Percentiles rank a stretch among this genome's conserved stretches.
phyloP scores from a whole-genome alignment of 495 filamentous ascomycete species.

The Aspergillus homomorphus region DNA sequence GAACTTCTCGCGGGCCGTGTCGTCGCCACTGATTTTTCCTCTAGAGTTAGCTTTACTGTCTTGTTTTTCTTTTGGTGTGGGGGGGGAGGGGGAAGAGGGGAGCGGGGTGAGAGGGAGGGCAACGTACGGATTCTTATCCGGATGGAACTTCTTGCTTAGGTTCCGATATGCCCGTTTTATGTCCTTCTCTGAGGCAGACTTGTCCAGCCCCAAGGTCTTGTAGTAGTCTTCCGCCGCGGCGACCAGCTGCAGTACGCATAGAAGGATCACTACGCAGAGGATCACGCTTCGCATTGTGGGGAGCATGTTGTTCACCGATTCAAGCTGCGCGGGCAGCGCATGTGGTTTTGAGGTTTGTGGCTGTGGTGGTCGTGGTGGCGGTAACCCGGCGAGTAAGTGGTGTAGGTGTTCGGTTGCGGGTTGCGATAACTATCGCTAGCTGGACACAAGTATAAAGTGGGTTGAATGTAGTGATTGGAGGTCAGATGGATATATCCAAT shows the following conservation, averaged over 20 bases:
- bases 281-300: constrained; percentile 24
- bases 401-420: not conserved
- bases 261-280: constrained; percentile 19
- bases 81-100: not conserved
- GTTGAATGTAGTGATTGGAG: no score
- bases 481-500: no score
- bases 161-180: constrained; percentile 95
- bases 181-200: constrained; percentile 78
- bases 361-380: not conserved
- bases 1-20: constrained; percentile 84
- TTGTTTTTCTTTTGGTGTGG: not conserved
- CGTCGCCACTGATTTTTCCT: constrained; percentile 57
- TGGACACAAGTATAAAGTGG: not conserved
- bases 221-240: constrained; percentile 83
- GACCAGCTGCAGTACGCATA: constrained; percentile 49
- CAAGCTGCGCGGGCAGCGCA: constrained; percentile 6
- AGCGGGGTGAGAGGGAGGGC: constrained; percentile 9
- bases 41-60: constrained; percentile 5
- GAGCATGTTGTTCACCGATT: not conserved
- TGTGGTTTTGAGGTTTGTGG: not conserved
- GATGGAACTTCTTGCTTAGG: constrained; percentile 93
- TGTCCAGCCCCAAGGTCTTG: constrained; percentile 82
- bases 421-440: not conserved
- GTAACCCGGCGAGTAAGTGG: not conserved
- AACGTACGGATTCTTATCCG: constrained; percentile 96